phyloP scores from a whole-genome alignment of 805 yeast genomes.

The Candida methanosorbosa region DNA sequence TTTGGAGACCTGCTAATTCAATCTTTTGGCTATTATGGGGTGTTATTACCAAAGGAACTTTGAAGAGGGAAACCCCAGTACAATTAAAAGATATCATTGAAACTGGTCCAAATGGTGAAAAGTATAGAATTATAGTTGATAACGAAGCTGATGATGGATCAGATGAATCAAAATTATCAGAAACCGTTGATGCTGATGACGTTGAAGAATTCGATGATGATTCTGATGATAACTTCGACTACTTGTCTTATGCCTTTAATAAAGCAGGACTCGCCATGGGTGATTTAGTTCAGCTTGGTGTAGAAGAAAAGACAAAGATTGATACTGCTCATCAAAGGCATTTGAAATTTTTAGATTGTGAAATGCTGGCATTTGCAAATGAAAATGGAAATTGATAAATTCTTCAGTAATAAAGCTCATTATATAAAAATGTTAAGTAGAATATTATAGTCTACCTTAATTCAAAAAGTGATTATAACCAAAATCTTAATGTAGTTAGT shows the following conservation, averaged over 20 bases:
- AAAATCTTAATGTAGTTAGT: no score
- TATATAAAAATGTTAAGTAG: no score
- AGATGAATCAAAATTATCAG: not conserved
- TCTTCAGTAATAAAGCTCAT: no score
- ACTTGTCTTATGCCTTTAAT: constrained; percentile 64
- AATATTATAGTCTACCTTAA: no score
- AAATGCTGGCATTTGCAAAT: constrained; percentile 9
- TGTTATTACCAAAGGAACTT: constrained; percentile 35
- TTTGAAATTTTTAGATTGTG: constrained; percentile 34
- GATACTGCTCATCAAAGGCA: constrained; percentile 22
- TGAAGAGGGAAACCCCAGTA: constrained; percentile 3
- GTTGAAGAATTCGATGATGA: constrained; percentile 20
- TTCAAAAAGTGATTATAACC: not conserved
- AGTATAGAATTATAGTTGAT: constrained; percentile 27
- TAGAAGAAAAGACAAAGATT: constrained; percentile 28
- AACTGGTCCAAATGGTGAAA: constrained; percentile 50
- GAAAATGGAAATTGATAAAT: constrained; percentile 3
- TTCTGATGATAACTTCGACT: constrained; percentile 62
- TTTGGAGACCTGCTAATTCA: constrained; percentile 78
- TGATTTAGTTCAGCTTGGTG: constrained; percentile 57
- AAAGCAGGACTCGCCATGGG: constrained; percentile 69
- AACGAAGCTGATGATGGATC: constrained; percentile 10
- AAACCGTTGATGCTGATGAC: constrained; percentile 14
- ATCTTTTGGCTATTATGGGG: constrained; percentile 92
- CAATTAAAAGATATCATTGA: constrained; percentile 22